Conservation (phyloP, 2,329 filamentous ascomycete species). For the Trichoderma semiorbis region DNA sequence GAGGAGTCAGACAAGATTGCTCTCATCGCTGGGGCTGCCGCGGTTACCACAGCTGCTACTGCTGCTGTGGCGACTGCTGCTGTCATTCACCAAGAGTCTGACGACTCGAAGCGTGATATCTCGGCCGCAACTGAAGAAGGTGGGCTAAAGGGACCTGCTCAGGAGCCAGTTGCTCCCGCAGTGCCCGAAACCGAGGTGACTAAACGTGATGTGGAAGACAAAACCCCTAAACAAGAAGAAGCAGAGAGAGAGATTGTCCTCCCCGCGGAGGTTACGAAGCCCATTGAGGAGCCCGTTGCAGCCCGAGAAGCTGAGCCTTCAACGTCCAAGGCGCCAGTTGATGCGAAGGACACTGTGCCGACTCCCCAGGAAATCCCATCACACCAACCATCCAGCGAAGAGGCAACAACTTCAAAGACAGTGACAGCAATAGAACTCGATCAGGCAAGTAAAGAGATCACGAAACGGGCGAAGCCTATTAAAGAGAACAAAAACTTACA, state of each 20-base stretch:
- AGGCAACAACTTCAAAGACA: conserved; percentile 5
- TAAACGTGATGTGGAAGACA: conserved; percentile 7
- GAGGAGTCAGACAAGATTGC: conserved; percentile 13
- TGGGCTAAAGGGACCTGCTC: conserved; percentile 7
- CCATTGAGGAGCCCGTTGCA: conserved; percentile 10
- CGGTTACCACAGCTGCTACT: conserved; percentile 4
- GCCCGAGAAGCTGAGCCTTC: conserved; percentile 7
- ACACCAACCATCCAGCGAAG: background rate
- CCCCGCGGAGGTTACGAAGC: conserved; percentile 8
- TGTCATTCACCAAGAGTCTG: conserved; percentile 1
- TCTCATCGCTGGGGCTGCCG: conserved; percentile 10
- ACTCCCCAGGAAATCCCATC: background rate
- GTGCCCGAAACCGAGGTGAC: conserved; percentile 12
- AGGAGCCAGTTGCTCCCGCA: conserved; percentile 14
- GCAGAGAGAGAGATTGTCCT: conserved; percentile 4
- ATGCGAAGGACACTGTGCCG: background rate
- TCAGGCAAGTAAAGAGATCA: conserved; percentile 21
- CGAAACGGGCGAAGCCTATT: conserved; percentile 15
- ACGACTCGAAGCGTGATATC: conserved; percentile 1
- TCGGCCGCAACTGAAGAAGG: background rate
- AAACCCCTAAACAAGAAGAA: conserved; percentile 1
- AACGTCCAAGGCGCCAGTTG: background rate
- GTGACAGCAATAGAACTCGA: conserved; percentile 11
- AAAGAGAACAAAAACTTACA: conserved; percentile 19
- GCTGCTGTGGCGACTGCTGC: conserved; percentile 15